Conservation (phyloP, 495 filamentous ascomycete genomes). For the Chaetomium cochliodes region DNA sequence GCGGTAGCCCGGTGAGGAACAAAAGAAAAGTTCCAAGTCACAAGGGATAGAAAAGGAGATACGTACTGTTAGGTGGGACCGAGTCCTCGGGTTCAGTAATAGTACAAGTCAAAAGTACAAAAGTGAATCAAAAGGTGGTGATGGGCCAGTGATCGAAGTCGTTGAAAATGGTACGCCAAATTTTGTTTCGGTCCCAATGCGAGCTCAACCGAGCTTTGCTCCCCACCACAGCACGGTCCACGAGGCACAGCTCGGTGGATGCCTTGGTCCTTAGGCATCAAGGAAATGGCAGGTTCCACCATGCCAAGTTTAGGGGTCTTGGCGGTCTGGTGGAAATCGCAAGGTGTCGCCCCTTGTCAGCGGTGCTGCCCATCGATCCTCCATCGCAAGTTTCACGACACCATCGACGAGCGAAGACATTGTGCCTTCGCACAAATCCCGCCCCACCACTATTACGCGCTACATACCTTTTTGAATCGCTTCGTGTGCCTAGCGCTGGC, state of each 20-base stretch:
- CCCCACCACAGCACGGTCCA: neutral
- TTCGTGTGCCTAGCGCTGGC: neutral
- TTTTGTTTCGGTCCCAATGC: conserved; percentile 9
- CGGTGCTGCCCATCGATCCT: conserved; percentile 18
- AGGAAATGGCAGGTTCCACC: neutral
- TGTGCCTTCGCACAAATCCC: neutral
- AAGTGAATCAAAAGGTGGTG: conserved; percentile 26
- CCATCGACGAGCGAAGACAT: neutral
- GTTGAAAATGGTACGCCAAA: conserved; percentile 8
- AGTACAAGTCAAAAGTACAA: conserved; percentile 28
- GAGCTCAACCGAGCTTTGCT: neutral
- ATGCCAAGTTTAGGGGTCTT: neutral
- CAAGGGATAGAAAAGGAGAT: neutral
- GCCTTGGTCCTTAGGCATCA: neutral
- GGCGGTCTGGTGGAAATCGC: conserved; percentile 1
- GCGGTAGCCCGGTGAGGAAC: neutral
- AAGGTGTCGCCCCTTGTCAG: neutral
- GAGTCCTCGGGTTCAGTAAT: neutral
- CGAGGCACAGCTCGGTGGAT: neutral
- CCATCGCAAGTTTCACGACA: neutral
- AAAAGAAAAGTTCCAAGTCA: neutral
- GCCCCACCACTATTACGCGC: neutral
- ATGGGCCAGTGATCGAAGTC: neutral
- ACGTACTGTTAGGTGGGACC: conserved; percentile 18
- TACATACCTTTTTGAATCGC: neutral